Percentiles rank a stretch among this genome's conserved stretches.
Conservation (phyloP, 1,139 yeast species). For the Protomyces inundatus region DNA sequence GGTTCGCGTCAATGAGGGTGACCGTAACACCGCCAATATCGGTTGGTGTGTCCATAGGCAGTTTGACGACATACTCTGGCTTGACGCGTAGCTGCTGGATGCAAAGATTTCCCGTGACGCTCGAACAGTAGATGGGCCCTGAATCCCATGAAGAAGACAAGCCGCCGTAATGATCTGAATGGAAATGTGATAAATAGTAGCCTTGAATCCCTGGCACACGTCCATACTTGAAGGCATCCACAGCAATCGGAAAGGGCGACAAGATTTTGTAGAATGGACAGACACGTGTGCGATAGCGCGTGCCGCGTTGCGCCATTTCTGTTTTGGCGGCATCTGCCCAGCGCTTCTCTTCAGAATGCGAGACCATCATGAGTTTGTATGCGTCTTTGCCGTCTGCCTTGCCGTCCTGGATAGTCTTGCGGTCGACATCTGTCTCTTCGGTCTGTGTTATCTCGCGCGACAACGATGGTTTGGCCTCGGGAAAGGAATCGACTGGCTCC, state of each 20-base stretch:
- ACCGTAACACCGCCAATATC: conserved; percentile 51
- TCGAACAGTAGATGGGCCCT: conserved; percentile 64
- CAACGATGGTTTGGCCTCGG: background rate
- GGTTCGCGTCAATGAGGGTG: conserved; percentile 74
- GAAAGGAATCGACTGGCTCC: background rate
- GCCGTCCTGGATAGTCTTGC: background rate
- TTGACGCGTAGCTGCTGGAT: conserved; percentile 53
- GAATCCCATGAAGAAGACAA: conserved; percentile 68
- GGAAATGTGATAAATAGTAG: conserved; percentile 63
- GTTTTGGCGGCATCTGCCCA: conserved; percentile 25
- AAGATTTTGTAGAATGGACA: conserved; percentile 41
- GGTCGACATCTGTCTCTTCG: background rate
- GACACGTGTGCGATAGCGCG: conserved; percentile 28
- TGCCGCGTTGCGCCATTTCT: conserved; percentile 20
- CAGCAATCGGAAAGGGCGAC: conserved; percentile 33
- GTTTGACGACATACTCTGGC: conserved; percentile 47
- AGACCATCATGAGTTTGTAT: conserved; percentile 16
- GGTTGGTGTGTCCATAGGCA: conserved; percentile 45
- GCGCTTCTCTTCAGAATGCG: conserved; percentile 22
- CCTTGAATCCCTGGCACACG: conserved; percentile 37
- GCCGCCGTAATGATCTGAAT: conserved; percentile 91
- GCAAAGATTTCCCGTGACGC: conserved; percentile 58
- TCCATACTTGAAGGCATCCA: conserved; percentile 44
- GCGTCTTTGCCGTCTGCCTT: conserved; percentile 9
- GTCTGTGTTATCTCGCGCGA: background rate